Conservation (phyloP, 257 asterid genomes). For the Nemophila menziesii region DNA sequence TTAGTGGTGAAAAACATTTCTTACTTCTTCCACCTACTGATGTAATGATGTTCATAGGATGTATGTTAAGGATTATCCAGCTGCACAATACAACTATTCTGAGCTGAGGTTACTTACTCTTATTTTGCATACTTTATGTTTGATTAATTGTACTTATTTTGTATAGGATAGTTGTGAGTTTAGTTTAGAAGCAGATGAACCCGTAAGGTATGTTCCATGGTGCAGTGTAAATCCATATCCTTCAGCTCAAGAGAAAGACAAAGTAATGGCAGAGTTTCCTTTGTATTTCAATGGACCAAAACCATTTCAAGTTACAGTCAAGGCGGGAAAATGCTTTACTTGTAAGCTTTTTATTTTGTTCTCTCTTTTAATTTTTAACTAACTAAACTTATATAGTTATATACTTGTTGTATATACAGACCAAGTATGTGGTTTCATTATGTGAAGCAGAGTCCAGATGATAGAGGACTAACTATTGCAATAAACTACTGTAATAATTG, state of each 20-base stretch:
- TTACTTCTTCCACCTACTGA: constrained; percentile 84
- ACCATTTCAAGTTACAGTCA: constrained; percentile 83
- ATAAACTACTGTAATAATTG: constrained; percentile 57
- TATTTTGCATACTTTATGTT: too few species aligned
- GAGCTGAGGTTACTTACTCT: constrained; percentile 24
- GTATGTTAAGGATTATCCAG: constrained; percentile 59
- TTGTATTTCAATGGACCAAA: constrained; percentile 66
- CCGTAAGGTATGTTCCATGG: constrained; percentile 61
- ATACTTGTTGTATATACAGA: constrained; percentile 34
- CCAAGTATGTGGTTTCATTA: constrained; percentile 99
- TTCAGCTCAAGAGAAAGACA: constrained; percentile 29
- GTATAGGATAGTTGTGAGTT: constrained; percentile 60
- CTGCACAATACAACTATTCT: constrained; percentile 46
- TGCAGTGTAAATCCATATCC: constrained; percentile 86
- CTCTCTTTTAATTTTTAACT: background rate
- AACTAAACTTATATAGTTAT: background rate
- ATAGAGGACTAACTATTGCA: constrained; percentile 61
- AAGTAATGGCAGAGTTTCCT: constrained; percentile 49
- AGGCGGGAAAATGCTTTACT: constrained; percentile 81
- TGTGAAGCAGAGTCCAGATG: constrained; percentile 62
- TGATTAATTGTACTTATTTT: too few species aligned
- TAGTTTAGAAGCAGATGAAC: constrained; percentile 52
- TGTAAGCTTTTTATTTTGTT: constrained; percentile 39
- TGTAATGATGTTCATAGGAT: constrained; percentile 83
- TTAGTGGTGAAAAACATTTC: constrained; percentile 69